Evolutionary conservation across 2,329 filamentous ascomycete species (phyloP).

Genomic region (Fusarium sp.): DNA sequence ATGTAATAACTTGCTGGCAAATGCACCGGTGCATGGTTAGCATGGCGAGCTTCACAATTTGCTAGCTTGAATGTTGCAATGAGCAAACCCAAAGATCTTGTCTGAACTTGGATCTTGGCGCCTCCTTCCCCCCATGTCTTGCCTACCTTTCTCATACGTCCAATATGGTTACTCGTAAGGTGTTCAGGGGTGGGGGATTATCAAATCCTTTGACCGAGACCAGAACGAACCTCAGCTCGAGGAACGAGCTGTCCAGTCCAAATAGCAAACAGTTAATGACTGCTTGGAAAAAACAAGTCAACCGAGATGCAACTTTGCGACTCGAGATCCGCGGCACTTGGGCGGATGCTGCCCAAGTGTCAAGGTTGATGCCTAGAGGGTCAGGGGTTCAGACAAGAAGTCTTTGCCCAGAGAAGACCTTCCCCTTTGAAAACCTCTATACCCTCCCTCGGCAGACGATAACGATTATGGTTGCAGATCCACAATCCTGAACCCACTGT

Average conservation of each 20-base stretch:
- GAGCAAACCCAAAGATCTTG: not conserved
- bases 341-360: not conserved
- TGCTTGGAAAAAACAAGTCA: not conserved
- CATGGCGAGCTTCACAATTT: constrained; percentile 3
- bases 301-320: not conserved
- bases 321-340: not conserved
- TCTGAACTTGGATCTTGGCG: not conserved
- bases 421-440: not conserved
- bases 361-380: not conserved
- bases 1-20: not conserved
- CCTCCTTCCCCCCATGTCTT: not conserved
- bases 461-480: constrained; percentile 2
- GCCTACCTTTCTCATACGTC: not conserved
- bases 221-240: not conserved
- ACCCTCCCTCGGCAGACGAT: not conserved
- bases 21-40: not conserved
- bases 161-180: not conserved
- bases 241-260: not conserved
- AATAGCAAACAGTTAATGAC: not conserved
- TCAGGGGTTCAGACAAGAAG: not conserved
- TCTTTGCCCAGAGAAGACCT: not conserved
- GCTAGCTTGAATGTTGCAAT: not conserved
- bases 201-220: not conserved
- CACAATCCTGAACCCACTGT: not conserved
- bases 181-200: not conserved